phyloP scores from a whole-genome alignment of 768 basidiomycete species.

The Lactarius deliciosus region DNA sequence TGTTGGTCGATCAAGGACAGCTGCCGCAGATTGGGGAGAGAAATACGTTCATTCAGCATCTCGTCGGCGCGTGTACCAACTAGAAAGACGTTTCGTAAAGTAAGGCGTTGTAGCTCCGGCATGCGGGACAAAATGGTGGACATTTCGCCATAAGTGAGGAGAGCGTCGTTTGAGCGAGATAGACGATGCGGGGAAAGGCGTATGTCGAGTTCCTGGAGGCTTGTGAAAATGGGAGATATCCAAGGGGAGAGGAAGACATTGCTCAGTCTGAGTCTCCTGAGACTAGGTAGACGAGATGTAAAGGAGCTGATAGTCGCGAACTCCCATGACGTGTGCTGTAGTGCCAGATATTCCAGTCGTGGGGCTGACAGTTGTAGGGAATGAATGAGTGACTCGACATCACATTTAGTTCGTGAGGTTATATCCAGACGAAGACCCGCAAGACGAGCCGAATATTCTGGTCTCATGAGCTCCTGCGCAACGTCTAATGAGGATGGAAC shows the following conservation, averaged over 20 bases:
- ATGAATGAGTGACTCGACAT: neutral
- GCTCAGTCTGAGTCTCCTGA: slow-evolving; percentile 5
- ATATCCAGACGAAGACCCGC: slow-evolving; percentile 6
- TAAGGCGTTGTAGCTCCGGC: slow-evolving; percentile 3
- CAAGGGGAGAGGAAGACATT: slow-evolving; percentile 13
- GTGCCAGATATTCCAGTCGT: slow-evolving; percentile 8
- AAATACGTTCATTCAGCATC: neutral
- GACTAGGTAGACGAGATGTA: slow-evolving; percentile 9
- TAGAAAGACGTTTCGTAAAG: slow-evolving; percentile 8
- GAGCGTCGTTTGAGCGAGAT: neutral
- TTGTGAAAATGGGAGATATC: slow-evolving; percentile 6
- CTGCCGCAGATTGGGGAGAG: slow-evolving; percentile 4
- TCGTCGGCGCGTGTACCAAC: neutral
- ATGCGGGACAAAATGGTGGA: slow-evolving; percentile 5
- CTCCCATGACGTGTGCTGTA: slow-evolving; percentile 9
- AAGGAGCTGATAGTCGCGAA: neutral
- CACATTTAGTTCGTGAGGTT: neutral
- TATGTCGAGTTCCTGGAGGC: slow-evolving; percentile 12
- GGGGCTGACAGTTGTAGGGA: slow-evolving; percentile 6
- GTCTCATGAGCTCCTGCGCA: slow-evolving; percentile 4
- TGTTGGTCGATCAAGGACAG: slow-evolving; percentile 9
- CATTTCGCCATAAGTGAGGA: neutral
- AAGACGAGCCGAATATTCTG: slow-evolving; percentile 3
- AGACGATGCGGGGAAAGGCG: slow-evolving; percentile 2
- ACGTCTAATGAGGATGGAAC: neutral